Evolutionary conservation across 2,329 filamentous ascomycete species (phyloP), one percentile per base, ranked within the genome.

Genomic region (Fusarium burgessii): DNA sequence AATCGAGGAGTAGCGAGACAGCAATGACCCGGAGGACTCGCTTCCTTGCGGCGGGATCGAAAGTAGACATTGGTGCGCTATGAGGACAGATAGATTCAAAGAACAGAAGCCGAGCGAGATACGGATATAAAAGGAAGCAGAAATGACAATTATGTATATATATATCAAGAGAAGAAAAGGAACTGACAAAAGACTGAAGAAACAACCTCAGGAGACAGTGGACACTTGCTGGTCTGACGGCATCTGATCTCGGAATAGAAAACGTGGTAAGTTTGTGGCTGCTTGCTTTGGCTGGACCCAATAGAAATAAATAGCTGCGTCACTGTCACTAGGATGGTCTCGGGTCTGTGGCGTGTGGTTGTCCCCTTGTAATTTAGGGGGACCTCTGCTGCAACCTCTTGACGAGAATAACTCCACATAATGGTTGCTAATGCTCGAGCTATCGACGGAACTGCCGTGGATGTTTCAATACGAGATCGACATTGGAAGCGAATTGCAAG

Each of bases 11-110:
- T 42, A 98, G 86, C 58, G 95, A 98, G 68, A 96, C 86, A 81
- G 97, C 95, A 70, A 98, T 89, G 75, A 98, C 94, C 77, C 88
- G 91, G 69, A 98, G 86, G 71, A 98, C 94, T 83, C 87, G 91
- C 83, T 93, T 97, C 68, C 95, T 90, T 80, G 85, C 85, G 61
- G 82, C 80, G 50, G 86, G 80, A 73, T 88, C 86, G 35, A 89
- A 82, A 15, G 76, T 62, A 45, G 84, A 81, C 84, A 86, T 86
- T 62, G 62, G 62, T 52, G 35, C 51, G 35, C 51, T 70, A 57
- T 45, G 40, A 58, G 58, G 55, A 64, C 46, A 54, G 42, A 36
- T 52, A 9, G 52, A 47, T 33, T 11, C 15, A 27, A 50, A 9
- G 12, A 20, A 20, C 56, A 46, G 27, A 29, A 40, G 17, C 36